Base-by-base conservation (phyloP, 306 rosid species). In the Arachis hypogaea region DNA sequence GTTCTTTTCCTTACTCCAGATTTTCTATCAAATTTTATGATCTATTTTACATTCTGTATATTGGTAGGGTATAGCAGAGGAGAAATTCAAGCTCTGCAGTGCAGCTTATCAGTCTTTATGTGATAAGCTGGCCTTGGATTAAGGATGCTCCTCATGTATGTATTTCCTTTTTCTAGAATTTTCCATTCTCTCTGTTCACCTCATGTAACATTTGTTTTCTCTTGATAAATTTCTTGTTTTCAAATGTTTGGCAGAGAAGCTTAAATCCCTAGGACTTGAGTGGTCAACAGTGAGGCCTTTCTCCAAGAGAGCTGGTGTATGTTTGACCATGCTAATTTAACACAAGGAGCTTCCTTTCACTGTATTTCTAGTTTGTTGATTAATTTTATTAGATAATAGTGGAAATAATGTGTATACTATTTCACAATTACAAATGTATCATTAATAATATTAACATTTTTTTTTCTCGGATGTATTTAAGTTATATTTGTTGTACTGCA, bases 31-130 rank as follows among this genome's bases (percentile, higher is more conserved):
- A 60, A 7, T 0, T 65, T 59, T 14, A 59, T 65, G 50, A 64
- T 40, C 36, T 6, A 50, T 40, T 51, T 11, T 44, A 56, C 7
- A 51, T 56, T 59, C 72, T 7, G 14, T 49, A 36, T 63, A 8
- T 41, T 68, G 43, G 49, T 81, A 87, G 93, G 88, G 30, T 38
- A 62, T 79, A 11, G 97, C 93, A 5, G 96, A 92, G 84, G 97
- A 92, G 83, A 89, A 88, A 76, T 89, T 89, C 90, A 88, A 92
- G 83, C 80, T 59, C 40, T 92, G 97, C 78, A 88, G 93, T 28
- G 84, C 91, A 5, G 97, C 97, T 50, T 88, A 92, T 76, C 89
- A 88, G 76, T 83, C 90, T 7, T 33, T 92, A 79, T 89, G 96
- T 43, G 85, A 85, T 75, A 92, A 85, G 80, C 72, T 92, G 71